Evolutionary conservation across 305 asterid species (phyloP).

Genomic region (Ilex paraguariensis): DNA sequence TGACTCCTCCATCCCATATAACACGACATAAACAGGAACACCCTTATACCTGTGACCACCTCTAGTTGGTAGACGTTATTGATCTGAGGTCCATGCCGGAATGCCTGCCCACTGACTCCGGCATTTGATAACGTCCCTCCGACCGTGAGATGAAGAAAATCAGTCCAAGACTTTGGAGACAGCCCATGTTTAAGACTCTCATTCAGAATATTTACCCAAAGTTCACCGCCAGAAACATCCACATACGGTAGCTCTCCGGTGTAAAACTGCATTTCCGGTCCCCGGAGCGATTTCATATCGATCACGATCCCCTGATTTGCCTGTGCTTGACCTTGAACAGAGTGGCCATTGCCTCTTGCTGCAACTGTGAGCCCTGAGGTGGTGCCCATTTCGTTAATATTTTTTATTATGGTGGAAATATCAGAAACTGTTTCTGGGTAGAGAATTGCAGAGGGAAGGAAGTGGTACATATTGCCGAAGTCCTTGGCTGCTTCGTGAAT

Average conservation of each 20-base stretch:
- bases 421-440: slow-evolving; percentile 75
- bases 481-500: slow-evolving; percentile 57
- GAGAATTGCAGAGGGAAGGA: slow-evolving; percentile 63
- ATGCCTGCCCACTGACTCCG: slow-evolving; percentile 96
- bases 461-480: slow-evolving; percentile 63
- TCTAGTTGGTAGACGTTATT: slow-evolving; percentile 81
- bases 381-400: slow-evolving; percentile 40
- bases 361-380: slow-evolving; percentile 62
- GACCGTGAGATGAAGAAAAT: slow-evolving; percentile 89
- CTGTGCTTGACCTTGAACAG: slow-evolving; percentile 84
- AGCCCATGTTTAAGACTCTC: slow-evolving; percentile 74
- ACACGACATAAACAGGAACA: no score
- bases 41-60: slow-evolving; percentile 76
- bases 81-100: slow-evolving; percentile 88
- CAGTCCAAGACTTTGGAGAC: slow-evolving; percentile 93
- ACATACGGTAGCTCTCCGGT: slow-evolving; percentile 48
- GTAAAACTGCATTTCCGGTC: slow-evolving; percentile 43
- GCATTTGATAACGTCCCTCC: slow-evolving; percentile 96
- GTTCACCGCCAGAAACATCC: slow-evolving; percentile 84
- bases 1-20: no score
- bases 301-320: slow-evolving; percentile 61
- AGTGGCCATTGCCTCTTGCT: slow-evolving; percentile 88
- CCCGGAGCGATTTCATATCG: slow-evolving; percentile 60
- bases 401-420: slow-evolving; percentile 42
- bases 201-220: slow-evolving; percentile 80